phyloP scores from a whole-genome alignment of 1,284 basidiomycete species.

The Volvariella volvacea region DNA sequence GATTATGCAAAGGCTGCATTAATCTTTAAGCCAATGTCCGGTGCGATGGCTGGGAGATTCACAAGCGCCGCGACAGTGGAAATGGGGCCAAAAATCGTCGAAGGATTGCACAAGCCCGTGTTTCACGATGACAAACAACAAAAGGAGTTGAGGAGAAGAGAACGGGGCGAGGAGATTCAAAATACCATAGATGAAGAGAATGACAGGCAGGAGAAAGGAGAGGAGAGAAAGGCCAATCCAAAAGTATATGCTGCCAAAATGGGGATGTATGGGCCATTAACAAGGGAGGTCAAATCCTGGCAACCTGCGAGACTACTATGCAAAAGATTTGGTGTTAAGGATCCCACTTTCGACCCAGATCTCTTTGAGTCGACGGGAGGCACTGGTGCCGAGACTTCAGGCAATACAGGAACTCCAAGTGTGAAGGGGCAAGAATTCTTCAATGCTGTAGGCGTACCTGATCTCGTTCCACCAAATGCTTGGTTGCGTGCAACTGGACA shows the following conservation, averaged over 20 bases:
- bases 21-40: constrained; percentile 89
- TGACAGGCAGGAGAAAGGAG: constrained; percentile 38
- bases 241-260: constrained; percentile 75
- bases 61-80: constrained; percentile 69
- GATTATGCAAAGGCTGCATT: constrained; percentile 85
- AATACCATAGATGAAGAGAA: constrained; percentile 17
- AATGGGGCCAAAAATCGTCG: constrained; percentile 55
- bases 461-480: constrained; percentile 10
- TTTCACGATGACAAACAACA: constrained; percentile 29
- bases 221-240: constrained; percentile 58
- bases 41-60: constrained; percentile 91
- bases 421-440: constrained; percentile 11
- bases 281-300: constrained; percentile 71
- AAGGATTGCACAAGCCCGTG: constrained; percentile 69
- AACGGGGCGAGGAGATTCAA: too few relatives aligned
- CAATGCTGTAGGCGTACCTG: constrained; percentile 13
- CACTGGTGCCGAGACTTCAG: background rate
- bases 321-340: constrained; percentile 91
- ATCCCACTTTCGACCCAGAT: constrained; percentile 52
- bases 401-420: background rate
- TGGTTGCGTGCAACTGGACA: constrained; percentile 1
- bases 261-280: constrained; percentile 86
- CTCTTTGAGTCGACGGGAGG: constrained; percentile 15
- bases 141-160: constrained; percentile 12
- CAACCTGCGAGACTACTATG: constrained; percentile 80